phyloP scores from a whole-genome alignment of 768 basidiomycete genomes.

The Lyophyllum semitale region DNA sequence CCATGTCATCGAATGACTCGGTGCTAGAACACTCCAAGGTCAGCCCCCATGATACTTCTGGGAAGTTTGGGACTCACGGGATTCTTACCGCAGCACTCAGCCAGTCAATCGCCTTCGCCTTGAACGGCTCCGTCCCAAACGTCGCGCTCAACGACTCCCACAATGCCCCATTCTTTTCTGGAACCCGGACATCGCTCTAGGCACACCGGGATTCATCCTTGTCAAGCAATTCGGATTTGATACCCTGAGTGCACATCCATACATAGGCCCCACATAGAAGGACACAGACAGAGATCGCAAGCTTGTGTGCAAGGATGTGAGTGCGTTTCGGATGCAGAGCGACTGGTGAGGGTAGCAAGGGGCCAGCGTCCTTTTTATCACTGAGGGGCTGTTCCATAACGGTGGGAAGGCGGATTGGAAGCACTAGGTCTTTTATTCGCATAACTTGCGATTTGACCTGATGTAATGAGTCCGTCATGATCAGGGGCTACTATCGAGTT shows the following conservation, averaged over 20 bases:
- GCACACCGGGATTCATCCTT: slow-evolving; percentile 24
- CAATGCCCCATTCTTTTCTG: slow-evolving; percentile 37
- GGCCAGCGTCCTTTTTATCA: not conserved
- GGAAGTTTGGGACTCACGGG: slow-evolving; percentile 30
- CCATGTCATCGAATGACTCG: slow-evolving; percentile 54
- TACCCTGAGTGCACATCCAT: not conserved
- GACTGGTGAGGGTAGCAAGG: slow-evolving; percentile 1
- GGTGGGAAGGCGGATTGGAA: not conserved
- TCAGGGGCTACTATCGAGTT: too few relatives aligned
- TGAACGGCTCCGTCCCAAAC: slow-evolving; percentile 38
- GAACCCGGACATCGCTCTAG: slow-evolving; percentile 40
- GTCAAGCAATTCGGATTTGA: not conserved
- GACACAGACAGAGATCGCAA: slow-evolving; percentile 1
- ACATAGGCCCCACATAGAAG: slow-evolving; percentile 5
- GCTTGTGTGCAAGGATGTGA: not conserved
- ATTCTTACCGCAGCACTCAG: slow-evolving; percentile 49
- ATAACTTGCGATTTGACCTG: too few relatives aligned
- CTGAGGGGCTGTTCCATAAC: slow-evolving; percentile 1
- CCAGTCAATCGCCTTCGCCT: slow-evolving; percentile 43
- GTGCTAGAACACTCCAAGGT: slow-evolving; percentile 34
- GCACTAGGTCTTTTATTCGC: not conserved
- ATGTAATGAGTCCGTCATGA: too few relatives aligned
- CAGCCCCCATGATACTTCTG: not conserved
- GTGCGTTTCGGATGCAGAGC: not conserved
- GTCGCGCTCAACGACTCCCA: slow-evolving; percentile 34